A percentile compares a stretch with the other conserved stretches of the same genome.
These are phyloP conservation scores for Pseudogymnoascus sp. DNA, from an alignment of 2,329 filamentous ascomycete genomes.

Conservation along the genomic window DNA sequence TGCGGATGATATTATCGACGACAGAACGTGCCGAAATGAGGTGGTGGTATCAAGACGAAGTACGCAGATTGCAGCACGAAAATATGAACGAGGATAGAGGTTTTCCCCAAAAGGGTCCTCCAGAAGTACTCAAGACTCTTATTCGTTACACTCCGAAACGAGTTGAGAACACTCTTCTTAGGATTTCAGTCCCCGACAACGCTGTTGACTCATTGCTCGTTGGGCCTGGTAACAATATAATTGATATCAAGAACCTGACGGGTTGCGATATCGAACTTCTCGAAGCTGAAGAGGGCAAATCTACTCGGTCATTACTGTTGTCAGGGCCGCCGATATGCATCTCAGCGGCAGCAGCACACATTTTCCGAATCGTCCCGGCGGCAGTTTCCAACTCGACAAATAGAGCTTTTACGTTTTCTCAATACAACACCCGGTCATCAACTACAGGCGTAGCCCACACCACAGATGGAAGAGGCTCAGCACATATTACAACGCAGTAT, in stretches of 20 bases:
- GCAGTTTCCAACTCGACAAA: not conserved
- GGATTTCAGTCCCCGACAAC: not conserved
- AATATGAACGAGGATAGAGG: slow-evolving; percentile 2
- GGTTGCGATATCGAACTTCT: slow-evolving; percentile 5
- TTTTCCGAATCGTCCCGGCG: not conserved
- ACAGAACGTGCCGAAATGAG: not conserved
- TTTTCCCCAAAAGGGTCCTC: not conserved
- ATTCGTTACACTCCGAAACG: slow-evolving; percentile 1
- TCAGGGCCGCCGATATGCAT: not conserved
- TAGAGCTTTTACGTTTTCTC: not conserved
- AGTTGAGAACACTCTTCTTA: not conserved
- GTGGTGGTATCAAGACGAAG: not conserved
- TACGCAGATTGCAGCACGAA: not conserved
- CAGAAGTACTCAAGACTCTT: not conserved
- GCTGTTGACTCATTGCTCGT: not conserved
- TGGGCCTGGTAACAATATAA: not conserved
- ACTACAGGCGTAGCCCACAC: not conserved
- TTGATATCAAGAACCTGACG: slow-evolving; percentile 5
- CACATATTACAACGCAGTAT: not conserved
- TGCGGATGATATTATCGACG: slow-evolving; percentile 3
- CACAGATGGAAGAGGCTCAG: not conserved
- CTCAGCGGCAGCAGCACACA: not conserved
- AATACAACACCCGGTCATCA: not conserved
- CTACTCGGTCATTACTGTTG: not conserved
- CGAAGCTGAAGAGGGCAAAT: not conserved